A percentile compares a stretch with the other conserved stretches of the same genome.
Conservation (phyloP, 345 rosid genomes). For the Noccaea bulbosa region DNA sequence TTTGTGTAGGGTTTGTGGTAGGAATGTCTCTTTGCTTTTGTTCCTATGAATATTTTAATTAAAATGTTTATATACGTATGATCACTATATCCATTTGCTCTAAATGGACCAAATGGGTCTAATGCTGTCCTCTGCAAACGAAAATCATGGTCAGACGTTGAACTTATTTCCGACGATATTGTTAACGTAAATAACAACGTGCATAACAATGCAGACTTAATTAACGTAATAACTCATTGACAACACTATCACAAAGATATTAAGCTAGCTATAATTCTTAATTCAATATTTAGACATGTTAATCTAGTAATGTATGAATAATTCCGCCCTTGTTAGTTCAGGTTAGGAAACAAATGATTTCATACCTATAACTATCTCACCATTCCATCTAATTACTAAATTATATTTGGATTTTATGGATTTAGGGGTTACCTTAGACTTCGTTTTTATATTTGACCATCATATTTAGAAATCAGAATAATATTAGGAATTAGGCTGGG, state of each 20-base stretch:
- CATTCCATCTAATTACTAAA: too few species aligned
- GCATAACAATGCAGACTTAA: neutral
- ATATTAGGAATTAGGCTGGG: neutral
- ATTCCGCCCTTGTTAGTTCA: too few species aligned
- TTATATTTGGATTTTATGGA: neutral
- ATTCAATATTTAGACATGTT: neutral
- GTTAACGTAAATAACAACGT: neutral
- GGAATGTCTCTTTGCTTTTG: conserved; percentile 49
- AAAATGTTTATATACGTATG: neutral
- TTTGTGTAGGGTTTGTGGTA: conserved; percentile 44
- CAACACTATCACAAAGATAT: neutral
- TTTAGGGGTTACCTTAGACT: neutral
- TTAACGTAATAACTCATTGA: neutral
- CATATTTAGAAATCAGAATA: neutral
- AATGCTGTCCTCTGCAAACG: neutral
- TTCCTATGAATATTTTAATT: conserved; percentile 27
- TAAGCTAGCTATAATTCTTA: neutral
- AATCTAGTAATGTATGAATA: neutral
- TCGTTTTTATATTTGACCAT: neutral
- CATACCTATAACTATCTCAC: too few species aligned
- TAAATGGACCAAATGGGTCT: neutral
- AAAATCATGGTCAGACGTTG: neutral
- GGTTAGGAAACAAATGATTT: too few species aligned
- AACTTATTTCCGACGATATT: neutral
- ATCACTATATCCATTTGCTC: neutral